phyloP scores from a whole-genome alignment of 305 asterid genomes.

The Fraxinus dipetala region DNA sequence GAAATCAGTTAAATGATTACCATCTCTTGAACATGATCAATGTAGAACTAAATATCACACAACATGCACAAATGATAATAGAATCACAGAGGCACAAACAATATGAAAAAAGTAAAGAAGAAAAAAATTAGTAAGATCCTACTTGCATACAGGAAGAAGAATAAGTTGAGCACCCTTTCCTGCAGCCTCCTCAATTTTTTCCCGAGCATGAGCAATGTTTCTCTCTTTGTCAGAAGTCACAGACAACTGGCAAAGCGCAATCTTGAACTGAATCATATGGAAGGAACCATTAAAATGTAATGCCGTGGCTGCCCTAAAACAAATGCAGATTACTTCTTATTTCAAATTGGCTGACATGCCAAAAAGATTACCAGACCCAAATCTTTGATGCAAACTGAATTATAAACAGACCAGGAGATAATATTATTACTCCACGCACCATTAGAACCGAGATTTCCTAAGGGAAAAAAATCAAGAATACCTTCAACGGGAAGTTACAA shows the following conservation, averaged over 20 bases:
- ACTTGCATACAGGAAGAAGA: slow-evolving; percentile 72
- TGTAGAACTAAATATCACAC: not conserved
- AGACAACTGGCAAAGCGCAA: slow-evolving; percentile 78
- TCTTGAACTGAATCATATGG: slow-evolving; percentile 63
- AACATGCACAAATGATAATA: slow-evolving; percentile 1
- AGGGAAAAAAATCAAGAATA: not conserved
- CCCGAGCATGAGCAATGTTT: slow-evolving; percentile 66
- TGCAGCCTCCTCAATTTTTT: slow-evolving; percentile 64
- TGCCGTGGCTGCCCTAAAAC: not conserved
- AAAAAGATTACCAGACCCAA: not conserved
- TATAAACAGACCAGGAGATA: not conserved
- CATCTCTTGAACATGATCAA: slow-evolving; percentile 1
- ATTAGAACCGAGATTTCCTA: not conserved
- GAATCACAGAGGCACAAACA: not conserved
- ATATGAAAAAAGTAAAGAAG: not conserved
- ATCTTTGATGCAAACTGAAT: not conserved
- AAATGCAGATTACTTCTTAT: not conserved
- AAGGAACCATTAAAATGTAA: not conserved
- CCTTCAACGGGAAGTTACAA: not conserved
- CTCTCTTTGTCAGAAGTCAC: slow-evolving; percentile 64
- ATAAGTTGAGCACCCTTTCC: slow-evolving; percentile 66
- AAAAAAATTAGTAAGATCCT: not conserved
- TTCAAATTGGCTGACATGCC: not conserved
- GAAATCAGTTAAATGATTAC: not conserved
- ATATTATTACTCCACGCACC: not conserved